A percentile compares a stretch with the other conserved stretches of the same genome.
Evolutionary conservation across 192 early-diverging fungal genomes (phyloP).

Genomic region (Coemansia sp.): DNA sequence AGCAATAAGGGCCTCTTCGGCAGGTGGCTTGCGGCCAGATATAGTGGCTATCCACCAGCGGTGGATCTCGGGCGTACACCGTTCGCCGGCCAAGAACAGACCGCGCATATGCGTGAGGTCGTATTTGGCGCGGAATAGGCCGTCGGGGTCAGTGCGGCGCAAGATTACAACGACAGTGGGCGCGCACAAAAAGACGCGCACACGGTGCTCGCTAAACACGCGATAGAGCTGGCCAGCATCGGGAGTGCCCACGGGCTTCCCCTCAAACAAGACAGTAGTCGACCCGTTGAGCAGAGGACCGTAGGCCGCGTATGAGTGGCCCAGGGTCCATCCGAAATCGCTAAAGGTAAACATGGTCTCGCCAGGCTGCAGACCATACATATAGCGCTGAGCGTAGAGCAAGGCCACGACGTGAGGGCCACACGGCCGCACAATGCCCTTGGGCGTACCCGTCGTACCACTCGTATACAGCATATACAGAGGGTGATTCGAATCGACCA

Average conservation of each 20-base stretch:
- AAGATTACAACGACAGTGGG: constrained; percentile 86
- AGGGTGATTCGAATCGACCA: constrained; percentile 68
- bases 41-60: constrained; percentile 56
- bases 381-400: constrained; percentile 68
- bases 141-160: constrained; percentile 75
- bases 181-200: constrained; percentile 76
- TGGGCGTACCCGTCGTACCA: constrained; percentile 79
- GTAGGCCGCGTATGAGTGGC: constrained; percentile 82
- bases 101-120: constrained; percentile 65
- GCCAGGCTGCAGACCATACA: constrained; percentile 72
- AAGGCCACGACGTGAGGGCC: constrained; percentile 76
- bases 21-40: constrained; percentile 25
- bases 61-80: constrained; percentile 79
- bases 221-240: constrained; percentile 82
- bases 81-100: constrained; percentile 81
- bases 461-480: constrained; percentile 83
- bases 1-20: constrained; percentile 11
- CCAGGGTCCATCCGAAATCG: constrained; percentile 90
- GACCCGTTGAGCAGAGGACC: constrained; percentile 77
- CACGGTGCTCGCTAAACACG: constrained; percentile 75
- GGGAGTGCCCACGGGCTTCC: constrained; percentile 80
- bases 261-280: constrained; percentile 82
- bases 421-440: constrained; percentile 60
- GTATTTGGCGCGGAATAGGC: constrained; percentile 58
- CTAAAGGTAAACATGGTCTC: constrained; percentile 79